Conservation (phyloP, 1,284 basidiomycete genomes). For the Cutaneotrichosporon dermatis region DNA sequence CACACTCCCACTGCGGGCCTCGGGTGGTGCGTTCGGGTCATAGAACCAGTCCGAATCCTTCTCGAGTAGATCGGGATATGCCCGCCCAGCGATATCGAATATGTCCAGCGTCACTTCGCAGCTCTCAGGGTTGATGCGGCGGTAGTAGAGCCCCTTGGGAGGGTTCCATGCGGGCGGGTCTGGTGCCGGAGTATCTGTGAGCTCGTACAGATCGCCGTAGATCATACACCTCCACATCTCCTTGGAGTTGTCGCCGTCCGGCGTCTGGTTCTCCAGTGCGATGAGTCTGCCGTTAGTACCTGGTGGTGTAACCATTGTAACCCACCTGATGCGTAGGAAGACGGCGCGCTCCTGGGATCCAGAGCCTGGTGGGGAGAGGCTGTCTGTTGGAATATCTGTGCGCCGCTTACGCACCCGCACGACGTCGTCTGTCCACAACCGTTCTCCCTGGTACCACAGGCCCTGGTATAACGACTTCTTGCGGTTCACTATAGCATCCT, state of each 20-base stretch:
- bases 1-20: neutral
- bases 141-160: constrained; percentile 27
- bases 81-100: constrained; percentile 39
- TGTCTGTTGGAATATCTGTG: constrained; percentile 23
- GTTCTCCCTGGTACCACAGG: constrained; percentile 80
- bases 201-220: constrained; percentile 40
- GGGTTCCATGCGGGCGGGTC: constrained; percentile 4
- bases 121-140: constrained; percentile 27
- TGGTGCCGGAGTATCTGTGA: constrained; percentile 2
- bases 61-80: constrained; percentile 39
- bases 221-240: constrained; percentile 30
- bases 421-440: constrained; percentile 81
- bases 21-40: neutral
- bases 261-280: constrained; percentile 1
- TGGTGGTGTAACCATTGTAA: neutral
- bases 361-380: constrained; percentile 16
- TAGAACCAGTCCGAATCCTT: constrained; percentile 10
- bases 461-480: constrained; percentile 56
- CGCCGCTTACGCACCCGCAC: constrained; percentile 57
- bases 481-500: constrained; percentile 21
- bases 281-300: constrained; percentile 3
- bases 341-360: constrained; percentile 25
- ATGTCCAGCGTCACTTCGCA: constrained; percentile 35
- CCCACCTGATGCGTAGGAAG: constrained; percentile 35
- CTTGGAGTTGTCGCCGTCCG: neutral